A percentile compares a stretch with the other conserved stretches of the same genome.
Evolutionary conservation across 495 filamentous ascomycete species (phyloP).

Genomic region (Aspergillus panamensis): DNA sequence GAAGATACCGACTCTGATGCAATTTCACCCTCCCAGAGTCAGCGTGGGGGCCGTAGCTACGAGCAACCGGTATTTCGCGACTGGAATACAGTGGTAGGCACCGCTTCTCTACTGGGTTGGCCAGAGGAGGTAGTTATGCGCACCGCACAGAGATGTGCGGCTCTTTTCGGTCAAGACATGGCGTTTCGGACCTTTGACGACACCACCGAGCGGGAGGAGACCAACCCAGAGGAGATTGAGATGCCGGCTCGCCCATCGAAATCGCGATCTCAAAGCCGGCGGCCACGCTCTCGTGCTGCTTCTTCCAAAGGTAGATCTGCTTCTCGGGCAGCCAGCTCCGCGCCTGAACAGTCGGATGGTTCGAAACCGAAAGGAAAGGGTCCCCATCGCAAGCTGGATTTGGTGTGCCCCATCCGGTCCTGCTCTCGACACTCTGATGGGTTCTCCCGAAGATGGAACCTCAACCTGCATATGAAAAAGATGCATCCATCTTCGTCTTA

Average conservation of each 20-base stretch:
- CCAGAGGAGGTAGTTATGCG: slow-evolving; percentile 57
- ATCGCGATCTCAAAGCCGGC: slow-evolving; percentile 2
- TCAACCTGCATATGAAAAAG: slow-evolving; percentile 37
- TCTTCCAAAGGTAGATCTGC: slow-evolving; percentile 11
- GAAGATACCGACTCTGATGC: slow-evolving; percentile 5
- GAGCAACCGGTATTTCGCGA: slow-evolving; percentile 53
- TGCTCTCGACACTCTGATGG: slow-evolving; percentile 33
- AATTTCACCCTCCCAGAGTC: background rate
- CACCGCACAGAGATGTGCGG: slow-evolving; percentile 64
- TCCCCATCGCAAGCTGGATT: slow-evolving; percentile 27
- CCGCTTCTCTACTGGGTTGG: slow-evolving; percentile 69
- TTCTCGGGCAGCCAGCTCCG: slow-evolving; percentile 15
- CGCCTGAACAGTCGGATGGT: background rate
- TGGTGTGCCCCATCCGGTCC: slow-evolving; percentile 32
- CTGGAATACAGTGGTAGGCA: slow-evolving; percentile 76
- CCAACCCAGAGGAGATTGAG: slow-evolving; percentile 16
- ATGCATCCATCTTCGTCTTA: slow-evolving; percentile 34
- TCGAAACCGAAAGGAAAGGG: slow-evolving; percentile 26
- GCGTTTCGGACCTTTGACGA: slow-evolving; percentile 55
- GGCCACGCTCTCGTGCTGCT: slow-evolving; percentile 4
- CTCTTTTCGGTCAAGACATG: slow-evolving; percentile 66
- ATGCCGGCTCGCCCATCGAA: slow-evolving; percentile 11
- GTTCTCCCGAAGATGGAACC: slow-evolving; percentile 41
- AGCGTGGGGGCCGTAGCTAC: background rate
- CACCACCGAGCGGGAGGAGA: slow-evolving; percentile 36